phyloP scores from a whole-genome alignment of 2,329 filamentous ascomycete genomes.

The Dothiorella sarmentorum region DNA sequence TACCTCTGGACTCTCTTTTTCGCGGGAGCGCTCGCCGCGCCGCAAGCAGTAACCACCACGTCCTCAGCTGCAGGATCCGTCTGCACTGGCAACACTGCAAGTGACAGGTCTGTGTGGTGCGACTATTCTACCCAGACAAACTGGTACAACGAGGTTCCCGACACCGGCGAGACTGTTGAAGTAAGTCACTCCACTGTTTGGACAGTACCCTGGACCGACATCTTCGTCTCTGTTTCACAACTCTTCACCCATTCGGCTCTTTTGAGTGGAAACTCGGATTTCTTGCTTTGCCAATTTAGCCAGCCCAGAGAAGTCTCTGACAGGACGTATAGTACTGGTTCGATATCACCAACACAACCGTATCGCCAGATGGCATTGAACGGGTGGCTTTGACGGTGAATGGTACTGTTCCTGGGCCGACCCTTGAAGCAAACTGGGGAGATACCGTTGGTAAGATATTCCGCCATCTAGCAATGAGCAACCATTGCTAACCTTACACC shows the following conservation, averaged over 20 bases:
- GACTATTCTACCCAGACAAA: slow-evolving; percentile 51
- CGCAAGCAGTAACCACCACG: not conserved
- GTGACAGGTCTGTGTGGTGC: slow-evolving; percentile 34
- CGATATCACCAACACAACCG: slow-evolving; percentile 47
- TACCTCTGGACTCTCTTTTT: not conserved
- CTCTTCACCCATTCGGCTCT: no score
- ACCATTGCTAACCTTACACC: not conserved
- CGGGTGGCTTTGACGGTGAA: slow-evolving; percentile 76
- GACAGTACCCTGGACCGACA: no score
- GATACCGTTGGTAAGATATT: slow-evolving; percentile 46
- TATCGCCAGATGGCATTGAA: slow-evolving; percentile 66
- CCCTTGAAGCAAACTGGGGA: slow-evolving; percentile 60
- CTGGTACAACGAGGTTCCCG: slow-evolving; percentile 49
- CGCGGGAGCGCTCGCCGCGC: not conserved
- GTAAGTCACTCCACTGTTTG: not conserved
- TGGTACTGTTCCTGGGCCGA: slow-evolving; percentile 68
- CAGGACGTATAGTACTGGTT: slow-evolving; percentile 53
- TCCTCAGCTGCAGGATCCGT: slow-evolving; percentile 7
- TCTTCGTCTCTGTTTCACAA: no score
- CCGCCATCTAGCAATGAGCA: no score
- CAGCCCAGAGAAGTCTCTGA: no score
- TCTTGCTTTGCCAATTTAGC: no score
- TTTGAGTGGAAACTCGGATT: not conserved
- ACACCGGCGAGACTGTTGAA: slow-evolving; percentile 53
- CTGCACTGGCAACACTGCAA: slow-evolving; percentile 33